Conservation (phyloP, 768 basidiomycete genomes). For the Tephrocybe sp. region DNA sequence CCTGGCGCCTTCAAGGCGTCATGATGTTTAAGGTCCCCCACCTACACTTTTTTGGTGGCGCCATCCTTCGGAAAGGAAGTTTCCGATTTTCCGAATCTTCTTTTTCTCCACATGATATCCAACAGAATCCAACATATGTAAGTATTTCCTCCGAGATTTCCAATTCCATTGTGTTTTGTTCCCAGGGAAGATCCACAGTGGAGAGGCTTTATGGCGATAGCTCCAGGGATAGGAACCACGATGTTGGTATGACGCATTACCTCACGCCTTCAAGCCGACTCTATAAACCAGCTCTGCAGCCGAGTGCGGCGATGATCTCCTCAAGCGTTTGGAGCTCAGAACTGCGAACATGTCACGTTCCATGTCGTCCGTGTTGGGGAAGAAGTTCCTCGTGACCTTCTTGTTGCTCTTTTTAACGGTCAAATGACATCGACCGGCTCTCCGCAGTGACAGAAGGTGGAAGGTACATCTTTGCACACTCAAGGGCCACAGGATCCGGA, state of each 20-base stretch:
- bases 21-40: too few relatives aligned
- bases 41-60: conserved; percentile 1
- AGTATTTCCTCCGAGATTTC: neutral
- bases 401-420: neutral
- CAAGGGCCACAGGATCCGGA: neutral
- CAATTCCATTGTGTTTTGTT: neutral
- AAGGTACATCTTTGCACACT: neutral
- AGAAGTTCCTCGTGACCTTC: neutral
- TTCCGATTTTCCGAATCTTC: neutral
- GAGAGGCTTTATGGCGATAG: neutral
- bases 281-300: too few relatives aligned
- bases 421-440: neutral
- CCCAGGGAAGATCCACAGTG: neutral
- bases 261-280: too few relatives aligned
- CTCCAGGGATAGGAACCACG: neutral
- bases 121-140: neutral
- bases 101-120: neutral
- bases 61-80: neutral
- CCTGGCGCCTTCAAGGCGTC: too few relatives aligned
- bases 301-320: too few relatives aligned
- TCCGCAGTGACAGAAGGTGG: neutral
- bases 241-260: too few relatives aligned
- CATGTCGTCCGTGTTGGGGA: too few relatives aligned
- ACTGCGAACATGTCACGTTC: too few relatives aligned
- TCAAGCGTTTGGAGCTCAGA: too few relatives aligned